A percentile compares a stretch with the other conserved stretches of the same genome.
phyloP scores from a whole-genome alignment of 495 filamentous ascomycete species.

The Massariosphaeria phaeospora region DNA sequence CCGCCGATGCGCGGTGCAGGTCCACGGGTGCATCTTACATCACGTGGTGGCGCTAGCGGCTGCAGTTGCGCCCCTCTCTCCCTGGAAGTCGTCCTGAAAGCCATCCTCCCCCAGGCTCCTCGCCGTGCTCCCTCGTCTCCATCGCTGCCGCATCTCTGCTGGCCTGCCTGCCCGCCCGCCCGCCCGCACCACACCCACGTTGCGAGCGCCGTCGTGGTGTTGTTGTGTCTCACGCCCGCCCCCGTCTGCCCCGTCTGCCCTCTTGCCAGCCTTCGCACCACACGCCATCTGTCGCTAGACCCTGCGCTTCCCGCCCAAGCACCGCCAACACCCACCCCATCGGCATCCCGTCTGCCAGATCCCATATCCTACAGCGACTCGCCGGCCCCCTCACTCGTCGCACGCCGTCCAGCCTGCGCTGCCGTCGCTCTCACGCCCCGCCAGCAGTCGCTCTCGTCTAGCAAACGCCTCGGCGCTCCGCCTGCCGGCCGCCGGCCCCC shows the following conservation, averaged over 20 bases:
- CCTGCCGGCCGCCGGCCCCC: slow-evolving; percentile 7
- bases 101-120: background rate
- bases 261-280: slow-evolving; percentile 12
- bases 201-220: slow-evolving; percentile 8
- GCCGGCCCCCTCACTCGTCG: background rate
- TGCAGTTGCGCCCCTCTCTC: background rate
- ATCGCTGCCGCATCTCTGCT: slow-evolving; percentile 2
- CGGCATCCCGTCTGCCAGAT: background rate
- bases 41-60: slow-evolving; percentile 1
- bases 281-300: slow-evolving; percentile 27
- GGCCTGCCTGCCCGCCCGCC: background rate
- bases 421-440: background rate
- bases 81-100: background rate
- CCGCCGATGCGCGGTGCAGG: no score
- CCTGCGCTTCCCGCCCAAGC: slow-evolving; percentile 2
- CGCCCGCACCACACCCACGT: background rate
- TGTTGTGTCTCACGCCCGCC: slow-evolving; percentile 1
- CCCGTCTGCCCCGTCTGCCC: slow-evolving; percentile 1
- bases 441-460: slow-evolving; percentile 10
- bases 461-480: slow-evolving; percentile 21
- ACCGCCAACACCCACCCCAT: slow-evolving; percentile 1
- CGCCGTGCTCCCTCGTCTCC: background rate
- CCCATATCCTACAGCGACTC: background rate
- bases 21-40: no score
- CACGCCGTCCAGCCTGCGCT: background rate